Evolutionary conservation across 73 alveolate genomes (phyloP).

Genomic region (Effrenium voratum): DNA sequence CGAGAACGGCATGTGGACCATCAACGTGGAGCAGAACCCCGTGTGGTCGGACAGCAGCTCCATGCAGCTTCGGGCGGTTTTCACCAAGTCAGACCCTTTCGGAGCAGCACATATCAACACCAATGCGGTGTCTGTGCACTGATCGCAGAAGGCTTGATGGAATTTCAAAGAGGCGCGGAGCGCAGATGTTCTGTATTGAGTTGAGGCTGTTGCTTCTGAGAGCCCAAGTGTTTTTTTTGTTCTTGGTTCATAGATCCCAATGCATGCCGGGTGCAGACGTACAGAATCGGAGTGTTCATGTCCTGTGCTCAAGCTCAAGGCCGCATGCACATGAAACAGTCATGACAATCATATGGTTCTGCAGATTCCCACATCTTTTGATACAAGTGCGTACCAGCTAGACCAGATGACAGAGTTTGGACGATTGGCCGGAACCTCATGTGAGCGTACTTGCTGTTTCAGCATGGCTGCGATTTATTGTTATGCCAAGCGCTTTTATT

Average conservation of each 20-base stretch:
- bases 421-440: constrained; percentile 21
- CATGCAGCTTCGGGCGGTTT: constrained; percentile 70
- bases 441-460: not conserved
- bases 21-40: constrained; percentile 70
- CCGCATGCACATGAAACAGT: no score
- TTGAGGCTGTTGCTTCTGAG: no score
- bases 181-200: no score
- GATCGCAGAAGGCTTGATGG: not conserved
- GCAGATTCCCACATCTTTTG: no score
- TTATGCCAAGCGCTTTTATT: not conserved
- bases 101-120: constrained; percentile 81
- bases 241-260: no score
- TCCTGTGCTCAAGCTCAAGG: no score
- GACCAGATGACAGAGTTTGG: constrained; percentile 51
- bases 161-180: no score
- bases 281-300: no score
- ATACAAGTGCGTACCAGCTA: no score
- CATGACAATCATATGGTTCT: no score
- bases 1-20: constrained; percentile 89
- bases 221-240: no score
- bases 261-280: no score
- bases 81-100: constrained; percentile 68
- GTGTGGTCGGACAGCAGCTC: constrained; percentile 81
- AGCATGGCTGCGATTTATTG: not conserved
- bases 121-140: constrained; percentile 54